These are phyloP conservation scores for Phoma sp. DNA, from an alignment of 2,329 filamentous ascomycete genomes.

Conservation along the genomic window DNA sequence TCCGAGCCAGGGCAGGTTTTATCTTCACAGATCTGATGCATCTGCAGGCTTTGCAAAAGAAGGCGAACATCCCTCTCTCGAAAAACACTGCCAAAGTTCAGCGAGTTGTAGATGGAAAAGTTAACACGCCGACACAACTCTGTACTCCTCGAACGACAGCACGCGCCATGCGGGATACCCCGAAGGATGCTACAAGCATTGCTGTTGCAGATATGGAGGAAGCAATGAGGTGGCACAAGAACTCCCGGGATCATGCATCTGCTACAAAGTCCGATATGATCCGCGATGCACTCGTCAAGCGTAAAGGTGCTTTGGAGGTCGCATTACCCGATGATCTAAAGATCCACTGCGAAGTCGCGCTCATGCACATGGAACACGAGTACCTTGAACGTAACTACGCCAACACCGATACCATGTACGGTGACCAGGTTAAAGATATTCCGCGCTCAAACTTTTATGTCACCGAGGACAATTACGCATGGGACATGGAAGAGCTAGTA, in stretches of 20 bases:
- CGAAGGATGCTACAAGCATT: slow-evolving; percentile 30
- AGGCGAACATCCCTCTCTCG: slow-evolving; percentile 27
- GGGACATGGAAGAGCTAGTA: slow-evolving; percentile 48
- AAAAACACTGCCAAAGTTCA: slow-evolving; percentile 28
- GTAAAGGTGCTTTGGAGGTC: slow-evolving; percentile 31
- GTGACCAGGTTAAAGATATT: slow-evolving; percentile 42
- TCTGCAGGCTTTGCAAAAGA: slow-evolving; percentile 36
- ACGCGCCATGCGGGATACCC: slow-evolving; percentile 29
- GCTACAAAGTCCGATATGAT: slow-evolving; percentile 26
- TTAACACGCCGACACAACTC: slow-evolving; percentile 11
- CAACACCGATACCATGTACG: slow-evolving; percentile 48
- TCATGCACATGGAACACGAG: slow-evolving; percentile 50
- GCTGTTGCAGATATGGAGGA: slow-evolving; percentile 37
- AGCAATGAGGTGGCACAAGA: slow-evolving; percentile 31
- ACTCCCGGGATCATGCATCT: slow-evolving; percentile 21
- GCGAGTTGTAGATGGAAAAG: slow-evolving; percentile 26
- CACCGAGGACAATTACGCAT: slow-evolving; percentile 52
- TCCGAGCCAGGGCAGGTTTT: slow-evolving; percentile 32
- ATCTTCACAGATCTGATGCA: slow-evolving; percentile 36
- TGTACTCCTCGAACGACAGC: slow-evolving; percentile 33
- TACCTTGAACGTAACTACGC: slow-evolving; percentile 42
- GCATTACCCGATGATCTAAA: slow-evolving; percentile 36
- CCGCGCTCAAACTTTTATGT: slow-evolving; percentile 45
- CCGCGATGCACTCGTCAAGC: slow-evolving; percentile 40
- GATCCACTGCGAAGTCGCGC: slow-evolving; percentile 36